Base-by-base conservation (phyloP, 441 rosid species). In the Pelargonium australe region DNA sequence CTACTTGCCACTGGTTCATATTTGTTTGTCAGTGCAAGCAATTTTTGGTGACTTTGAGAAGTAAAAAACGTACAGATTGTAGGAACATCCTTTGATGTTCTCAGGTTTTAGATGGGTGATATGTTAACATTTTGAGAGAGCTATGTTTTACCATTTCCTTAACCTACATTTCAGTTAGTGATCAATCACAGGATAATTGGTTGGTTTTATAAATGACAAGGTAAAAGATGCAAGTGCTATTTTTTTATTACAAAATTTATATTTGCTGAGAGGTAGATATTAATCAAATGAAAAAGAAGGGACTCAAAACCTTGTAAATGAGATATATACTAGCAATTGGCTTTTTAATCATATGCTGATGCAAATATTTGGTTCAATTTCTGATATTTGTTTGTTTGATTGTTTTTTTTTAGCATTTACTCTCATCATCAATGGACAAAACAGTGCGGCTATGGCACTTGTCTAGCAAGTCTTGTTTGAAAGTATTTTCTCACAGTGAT, bases 361-460 rank as follows among this genome's bases (percentile, higher is more conserved):
- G 61, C 20, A 53, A 5, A n/a, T 53, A 53, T 14, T 3, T 53
- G 20, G 11, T 11, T 12, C 2, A 12, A 49, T 43, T 49, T 69
- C 53, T 58, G 65, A 62, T 61, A 58, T 25, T 37, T 14, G 62
- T 57, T 67, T 55, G 47, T 12, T 69, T 7, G 49, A 43, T 16
- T 73, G 53, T 23, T 65, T 79, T 63, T 67, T 77, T 73, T 51
- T 86, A 88, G 93, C 85, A 78, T 64, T 80, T 88, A 78, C 90
- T 88, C 57, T 88, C 93, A 47, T 88, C 93, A 68, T 88, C 93
- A 53, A 88, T 88, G 93, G 93, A 88, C 79, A 88, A 88, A 78
- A 88, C 93, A 14, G 90, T 88, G 70, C 90, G 93, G 68, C 69
- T 88, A 51, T 88, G 93, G 93, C 80, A 88, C 83, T 79, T 85